Evolutionary conservation across 108 stramenopile genomes (phyloP), one percentile per base, ranked within the genome.

Genomic region (Nitzschia putrida): DNA sequence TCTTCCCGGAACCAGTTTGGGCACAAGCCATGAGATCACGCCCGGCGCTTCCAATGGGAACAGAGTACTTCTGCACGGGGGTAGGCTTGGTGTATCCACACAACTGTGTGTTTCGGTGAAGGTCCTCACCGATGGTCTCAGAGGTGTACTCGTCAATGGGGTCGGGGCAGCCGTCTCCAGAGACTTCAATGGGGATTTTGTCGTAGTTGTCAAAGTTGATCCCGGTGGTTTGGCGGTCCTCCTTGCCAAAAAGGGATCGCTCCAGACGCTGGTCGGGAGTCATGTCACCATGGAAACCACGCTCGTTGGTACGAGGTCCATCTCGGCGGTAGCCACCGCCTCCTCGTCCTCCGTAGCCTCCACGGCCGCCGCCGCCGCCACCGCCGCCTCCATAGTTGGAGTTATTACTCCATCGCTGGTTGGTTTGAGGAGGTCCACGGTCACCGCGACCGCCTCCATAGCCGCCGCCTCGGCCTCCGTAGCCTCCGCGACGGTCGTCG

Each of bases 171-270:
- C 94, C 82, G 26, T 84, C 78, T 22, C 97, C 97, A 18, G 83
- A 80, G 45, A 90, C 87, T 63, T 99, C 98, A 25, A 99, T 96
- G 25, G 97, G 97, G 53, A 99, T 99, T 53, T 98, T 94, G 77
- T 97, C 97, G 84, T 99, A 98, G 66, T 93, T 91, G 78, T 97
- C 96, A 74, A 99, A 99, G 85, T 99, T 98, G 87, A 99, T 98
- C n/a, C 99, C 99, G n/a, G 95, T 86, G 18, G 91, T 95, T 71
- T 96, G 94, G 53, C 91, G 81, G 71, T 92, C 88, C 16, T 76
- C 88, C 12, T 68, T 59, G 53, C 85, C 83, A 66, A 91, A 94
- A 29, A 94, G 85, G 56, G 83, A 80, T 8, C 76, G 76, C 68
- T 94, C 90, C 21, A 90, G 34, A 50, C 93, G 90, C 43, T 74